Conservation (phyloP, 495 filamentous ascomycete genomes). For the Tuber calosporum region DNA sequence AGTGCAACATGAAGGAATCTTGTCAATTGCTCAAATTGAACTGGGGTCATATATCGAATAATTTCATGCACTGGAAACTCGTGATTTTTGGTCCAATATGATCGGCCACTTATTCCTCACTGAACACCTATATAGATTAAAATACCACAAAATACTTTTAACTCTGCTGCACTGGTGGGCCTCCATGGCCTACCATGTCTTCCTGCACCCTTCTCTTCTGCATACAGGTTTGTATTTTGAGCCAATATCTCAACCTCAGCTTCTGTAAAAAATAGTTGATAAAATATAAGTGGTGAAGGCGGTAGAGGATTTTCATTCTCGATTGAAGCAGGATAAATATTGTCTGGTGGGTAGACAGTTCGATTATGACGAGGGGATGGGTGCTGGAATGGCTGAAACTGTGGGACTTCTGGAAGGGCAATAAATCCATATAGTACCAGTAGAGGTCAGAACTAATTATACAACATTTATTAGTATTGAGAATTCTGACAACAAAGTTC, state of each 20-base stretch:
- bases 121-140: slow-evolving; percentile 6
- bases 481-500: no score
- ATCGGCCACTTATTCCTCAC: no score
- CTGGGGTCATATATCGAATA: not conserved
- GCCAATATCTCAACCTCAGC: not conserved
- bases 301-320: not conserved
- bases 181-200: not conserved
- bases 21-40: not conserved
- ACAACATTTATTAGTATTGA: no score
- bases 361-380: not conserved
- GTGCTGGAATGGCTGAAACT: not conserved
- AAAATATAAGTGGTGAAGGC: not conserved
- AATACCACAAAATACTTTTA: no score
- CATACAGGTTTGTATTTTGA: not conserved
- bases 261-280: not conserved
- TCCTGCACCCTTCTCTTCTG: not conserved
- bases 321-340: not conserved
- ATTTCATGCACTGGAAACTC: slow-evolving; percentile 4
- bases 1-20: slow-evolving; percentile 2
- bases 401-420: not conserved
- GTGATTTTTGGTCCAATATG: not conserved
- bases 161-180: no score
- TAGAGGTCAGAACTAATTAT: no score
- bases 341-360: not conserved
- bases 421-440: not conserved